Base-by-base conservation (phyloP, 2,329 filamentous ascomycete genomes). In the Colletotrichum sp. region DNA sequence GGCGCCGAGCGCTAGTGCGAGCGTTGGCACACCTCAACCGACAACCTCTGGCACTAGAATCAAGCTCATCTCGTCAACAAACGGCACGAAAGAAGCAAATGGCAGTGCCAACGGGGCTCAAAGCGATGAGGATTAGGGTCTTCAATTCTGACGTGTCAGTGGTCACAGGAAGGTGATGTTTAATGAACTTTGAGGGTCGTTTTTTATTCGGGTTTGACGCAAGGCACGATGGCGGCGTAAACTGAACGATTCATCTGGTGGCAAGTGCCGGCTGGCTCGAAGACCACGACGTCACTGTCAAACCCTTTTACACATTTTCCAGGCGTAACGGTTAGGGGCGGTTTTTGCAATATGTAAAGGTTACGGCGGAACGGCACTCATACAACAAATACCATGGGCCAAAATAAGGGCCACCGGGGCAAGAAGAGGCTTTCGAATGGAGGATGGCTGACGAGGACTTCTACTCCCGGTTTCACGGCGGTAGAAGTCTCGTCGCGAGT, bases 21-120 rank as follows among this genome's bases (percentile, higher is more conserved):
- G 86, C 75, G 88, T 89, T 21, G 90, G 90, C 67, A 96, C 94
- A 30, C 94, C 95, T 28, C 88, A 93, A 80, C 90, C 92, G 44
- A 83, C 88, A 76, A 83, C 88, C 30, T 89, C 87, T 78, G 85
- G 89, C 16, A 92, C 91, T 6, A 89, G 93, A 72, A 96, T 96
- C 85, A 96, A 94, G 87, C 88, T 96, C 77, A 94, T 89, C 62
- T 87, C 86, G 75, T 79, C 83, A 60, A 80, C 83, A 10, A 87
- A 87, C 63, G 85, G 85, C 21, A 62, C 66, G n/a, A 77, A 70
- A 26, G 76, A 78, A 70, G 36, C 78, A 24, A 81, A 80, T 26
- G 80, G 79, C 10, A 82, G 81, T 26, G 86, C 83, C 77, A 84
- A 85, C 66, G 81, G 84, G 8, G 82, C 83, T 69, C 88, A 88